Conservation (phyloP, 1,284 basidiomycete genomes). For the Rhodotorula sp. region DNA sequence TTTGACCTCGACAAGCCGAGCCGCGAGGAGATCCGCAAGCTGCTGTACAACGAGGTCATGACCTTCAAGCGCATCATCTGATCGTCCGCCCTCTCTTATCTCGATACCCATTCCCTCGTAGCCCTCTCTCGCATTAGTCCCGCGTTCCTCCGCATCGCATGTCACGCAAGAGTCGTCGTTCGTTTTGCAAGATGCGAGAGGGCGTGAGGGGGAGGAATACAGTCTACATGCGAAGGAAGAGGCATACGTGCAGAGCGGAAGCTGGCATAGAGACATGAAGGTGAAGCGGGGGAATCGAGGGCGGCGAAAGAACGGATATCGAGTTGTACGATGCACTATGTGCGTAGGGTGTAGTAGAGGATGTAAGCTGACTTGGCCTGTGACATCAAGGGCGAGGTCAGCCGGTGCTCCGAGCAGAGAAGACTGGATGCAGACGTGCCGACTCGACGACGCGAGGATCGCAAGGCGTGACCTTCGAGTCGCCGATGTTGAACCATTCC, state of each 20-base stretch:
- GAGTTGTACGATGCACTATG: background rate
- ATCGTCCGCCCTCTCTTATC: background rate
- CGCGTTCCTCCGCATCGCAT: background rate
- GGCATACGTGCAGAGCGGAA: background rate
- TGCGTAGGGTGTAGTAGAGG: conserved; percentile 30
- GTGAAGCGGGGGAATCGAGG: background rate
- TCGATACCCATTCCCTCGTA: background rate
- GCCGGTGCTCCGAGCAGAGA: background rate
- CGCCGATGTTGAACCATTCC: conserved; percentile 43
- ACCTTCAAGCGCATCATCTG: conserved; percentile 14
- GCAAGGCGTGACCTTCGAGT: conserved; percentile 42
- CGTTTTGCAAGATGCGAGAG: background rate
- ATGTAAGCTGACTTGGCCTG: conserved; percentile 36
- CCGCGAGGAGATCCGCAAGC: conserved; percentile 69
- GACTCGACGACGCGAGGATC: conserved; percentile 25
- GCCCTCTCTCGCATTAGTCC: background rate
- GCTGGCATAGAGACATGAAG: background rate
- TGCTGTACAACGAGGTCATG: conserved; percentile 36
- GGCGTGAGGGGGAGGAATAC: background rate
- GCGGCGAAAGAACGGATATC: background rate
- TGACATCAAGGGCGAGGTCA: background rate
- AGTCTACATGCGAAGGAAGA: background rate
- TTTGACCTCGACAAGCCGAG: conserved; percentile 93
- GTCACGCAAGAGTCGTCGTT: background rate
- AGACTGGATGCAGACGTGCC: background rate